These are phyloP conservation scores for Sporothrix humicola DNA, from an alignment of 2,329 filamentous ascomycete species.

Conservation along the genomic window DNA sequence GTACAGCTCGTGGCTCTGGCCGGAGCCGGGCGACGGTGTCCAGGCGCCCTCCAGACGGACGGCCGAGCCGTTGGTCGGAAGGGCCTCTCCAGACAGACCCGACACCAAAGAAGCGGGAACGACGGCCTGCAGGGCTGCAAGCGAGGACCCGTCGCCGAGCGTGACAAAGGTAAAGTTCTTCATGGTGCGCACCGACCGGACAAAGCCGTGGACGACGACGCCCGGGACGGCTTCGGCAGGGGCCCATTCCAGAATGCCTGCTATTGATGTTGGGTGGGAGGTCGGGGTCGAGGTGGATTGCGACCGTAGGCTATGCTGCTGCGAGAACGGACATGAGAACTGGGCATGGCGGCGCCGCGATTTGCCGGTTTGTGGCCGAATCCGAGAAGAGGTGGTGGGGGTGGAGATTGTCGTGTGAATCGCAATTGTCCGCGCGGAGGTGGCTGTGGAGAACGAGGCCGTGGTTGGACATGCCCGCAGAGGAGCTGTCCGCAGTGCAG, in stretches of 20 bases:
- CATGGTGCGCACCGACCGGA: slow-evolving; percentile 84
- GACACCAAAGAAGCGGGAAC: slow-evolving; percentile 70
- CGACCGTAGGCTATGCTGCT: slow-evolving; percentile 26
- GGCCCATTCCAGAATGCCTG: slow-evolving; percentile 61
- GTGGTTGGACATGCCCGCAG: neutral
- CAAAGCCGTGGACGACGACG: slow-evolving; percentile 74
- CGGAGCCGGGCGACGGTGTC: slow-evolving; percentile 70
- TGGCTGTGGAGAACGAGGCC: neutral
- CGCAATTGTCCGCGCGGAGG: neutral
- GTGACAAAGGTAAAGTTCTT: slow-evolving; percentile 83
- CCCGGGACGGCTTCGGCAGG: slow-evolving; percentile 52
- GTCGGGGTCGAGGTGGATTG: slow-evolving; percentile 38
- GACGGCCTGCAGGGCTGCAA: slow-evolving; percentile 79
- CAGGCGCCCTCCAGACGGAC: slow-evolving; percentile 79
- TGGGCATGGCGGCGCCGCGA: neutral
- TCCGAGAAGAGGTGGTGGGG: neutral
- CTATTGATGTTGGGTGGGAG: slow-evolving; percentile 49
- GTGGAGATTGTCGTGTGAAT: neutral
- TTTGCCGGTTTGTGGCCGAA: neutral
- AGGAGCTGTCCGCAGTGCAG: slow-evolving; percentile 9
- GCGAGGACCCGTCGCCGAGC: slow-evolving; percentile 84
- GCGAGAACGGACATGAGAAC: slow-evolving; percentile 14
- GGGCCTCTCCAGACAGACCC: slow-evolving; percentile 60
- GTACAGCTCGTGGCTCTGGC: slow-evolving; percentile 81
- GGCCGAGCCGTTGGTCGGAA: slow-evolving; percentile 69